These are phyloP conservation scores for Coemansia sp. DNA, from an alignment of 371 early-diverging fungal genomes.

Conservation along the genomic window DNA sequence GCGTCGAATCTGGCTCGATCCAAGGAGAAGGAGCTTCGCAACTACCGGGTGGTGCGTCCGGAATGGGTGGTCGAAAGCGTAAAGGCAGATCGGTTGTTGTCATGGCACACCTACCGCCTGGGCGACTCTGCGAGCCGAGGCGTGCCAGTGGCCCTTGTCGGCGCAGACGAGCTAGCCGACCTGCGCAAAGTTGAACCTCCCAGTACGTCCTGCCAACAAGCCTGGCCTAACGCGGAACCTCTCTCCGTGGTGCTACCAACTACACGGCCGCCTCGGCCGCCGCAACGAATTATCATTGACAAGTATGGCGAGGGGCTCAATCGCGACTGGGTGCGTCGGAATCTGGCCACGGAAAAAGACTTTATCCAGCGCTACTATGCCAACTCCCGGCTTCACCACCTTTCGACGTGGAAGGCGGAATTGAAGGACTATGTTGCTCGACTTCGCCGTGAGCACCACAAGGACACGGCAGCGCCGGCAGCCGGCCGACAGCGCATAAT, in stretches of 20 bases:
- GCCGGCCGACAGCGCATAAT: conserved; percentile 13
- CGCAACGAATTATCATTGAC: conserved; percentile 15
- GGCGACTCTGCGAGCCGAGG: conserved; percentile 10
- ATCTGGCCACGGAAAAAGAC: conserved; percentile 47
- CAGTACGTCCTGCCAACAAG: neutral
- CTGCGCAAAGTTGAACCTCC: neutral
- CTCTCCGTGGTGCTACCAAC: neutral
- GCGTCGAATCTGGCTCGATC: conserved; percentile 66
- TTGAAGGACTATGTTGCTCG: conserved; percentile 60
- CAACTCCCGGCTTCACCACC: conserved; percentile 78
- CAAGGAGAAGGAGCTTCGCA: conserved; percentile 67
- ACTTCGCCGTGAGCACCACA: conserved; percentile 41
- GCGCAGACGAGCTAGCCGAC: neutral
- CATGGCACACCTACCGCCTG: conserved; percentile 67
- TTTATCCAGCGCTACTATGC: conserved; percentile 76
- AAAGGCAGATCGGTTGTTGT: conserved; percentile 55
- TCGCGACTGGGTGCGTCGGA: conserved; percentile 41
- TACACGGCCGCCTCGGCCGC: conserved; percentile 5
- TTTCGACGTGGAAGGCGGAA: conserved; percentile 81
- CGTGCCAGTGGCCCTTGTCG: conserved; percentile 1
- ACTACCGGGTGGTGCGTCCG: conserved; percentile 74
- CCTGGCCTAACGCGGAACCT: neutral
- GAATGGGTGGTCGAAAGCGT: conserved; percentile 77
- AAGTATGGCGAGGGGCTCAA: conserved; percentile 37
- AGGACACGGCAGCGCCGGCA: neutral